Percentiles rank a stretch among this genome's conserved stretches.
Evolutionary conservation across 306 rosid genomes (phyloP).

Genomic region (Pyrus pyrifolia): DNA sequence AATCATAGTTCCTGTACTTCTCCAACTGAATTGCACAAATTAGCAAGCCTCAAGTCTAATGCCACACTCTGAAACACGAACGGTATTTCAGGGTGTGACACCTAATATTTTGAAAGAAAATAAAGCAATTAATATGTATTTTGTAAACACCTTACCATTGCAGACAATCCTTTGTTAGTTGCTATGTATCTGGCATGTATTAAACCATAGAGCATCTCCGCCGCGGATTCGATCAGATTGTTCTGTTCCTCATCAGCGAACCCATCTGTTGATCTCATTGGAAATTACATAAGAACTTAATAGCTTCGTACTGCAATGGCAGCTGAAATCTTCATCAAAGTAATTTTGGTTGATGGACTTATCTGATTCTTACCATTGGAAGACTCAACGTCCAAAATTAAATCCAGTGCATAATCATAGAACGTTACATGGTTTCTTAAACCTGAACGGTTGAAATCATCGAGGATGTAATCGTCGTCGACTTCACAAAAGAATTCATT

Average conservation of each 20-base stretch:
- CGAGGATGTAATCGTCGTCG: neutral
- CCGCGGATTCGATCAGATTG: conserved; percentile 59
- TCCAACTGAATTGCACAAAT: conserved; percentile 37
- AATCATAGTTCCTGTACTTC: conserved; percentile 65
- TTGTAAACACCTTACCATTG: conserved; percentile 37
- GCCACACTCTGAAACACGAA: neutral
- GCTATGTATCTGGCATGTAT: conserved; percentile 61
- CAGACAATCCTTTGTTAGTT: conserved; percentile 64
- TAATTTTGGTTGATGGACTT: neutral
- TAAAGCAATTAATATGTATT: neutral
- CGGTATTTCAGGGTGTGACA: neutral
- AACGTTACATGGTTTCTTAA: neutral
- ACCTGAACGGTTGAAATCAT: neutral
- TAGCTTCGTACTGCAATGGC: neutral
- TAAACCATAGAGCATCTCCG: conserved; percentile 75
- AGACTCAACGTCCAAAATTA: neutral
- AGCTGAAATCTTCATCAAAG: neutral
- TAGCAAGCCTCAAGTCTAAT: neutral
- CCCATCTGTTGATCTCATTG: conserved; percentile 28
- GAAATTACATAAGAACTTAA: neutral
- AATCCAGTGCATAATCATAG: neutral
- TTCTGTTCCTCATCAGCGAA: conserved; percentile 63
- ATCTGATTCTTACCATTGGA: neutral
- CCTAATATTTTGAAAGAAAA: neutral
- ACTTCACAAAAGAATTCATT: neutral